phyloP scores from a whole-genome alignment of 805 yeast species.

The Hermanozyma aechmeae region DNA sequence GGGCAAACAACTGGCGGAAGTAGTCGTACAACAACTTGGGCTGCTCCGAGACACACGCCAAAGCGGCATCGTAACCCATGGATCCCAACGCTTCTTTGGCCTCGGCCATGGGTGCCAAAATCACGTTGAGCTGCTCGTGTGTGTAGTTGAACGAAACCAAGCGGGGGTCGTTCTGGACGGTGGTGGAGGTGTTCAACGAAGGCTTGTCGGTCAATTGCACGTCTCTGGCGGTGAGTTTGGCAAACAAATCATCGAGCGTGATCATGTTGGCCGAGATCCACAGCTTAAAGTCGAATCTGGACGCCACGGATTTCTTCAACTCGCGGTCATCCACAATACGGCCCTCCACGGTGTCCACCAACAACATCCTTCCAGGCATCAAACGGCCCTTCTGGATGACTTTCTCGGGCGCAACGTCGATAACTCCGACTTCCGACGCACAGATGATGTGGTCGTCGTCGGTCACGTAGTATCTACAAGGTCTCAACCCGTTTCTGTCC shows the following conservation, averaged over 20 bases:
- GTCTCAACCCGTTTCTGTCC: conserved; percentile 95
- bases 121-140: conserved; percentile 78
- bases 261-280: conserved; percentile 87
- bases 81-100: conserved; percentile 96
- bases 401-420: conserved; percentile 75
- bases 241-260: conserved; percentile 65
- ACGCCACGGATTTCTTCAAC: conserved; percentile 70
- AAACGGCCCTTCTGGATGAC: conserved; percentile 87
- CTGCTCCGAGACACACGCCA: conserved; percentile 90
- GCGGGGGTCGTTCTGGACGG: conserved; percentile 75
- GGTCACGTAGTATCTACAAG: conserved; percentile 94
- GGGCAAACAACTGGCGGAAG: conserved; percentile 94
- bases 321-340: conserved; percentile 89
- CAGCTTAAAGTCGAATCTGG: conserved; percentile 82
- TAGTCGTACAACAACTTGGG: conserved; percentile 88
- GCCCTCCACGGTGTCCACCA: conserved; percentile 91
- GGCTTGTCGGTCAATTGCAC: conserved; percentile 11
- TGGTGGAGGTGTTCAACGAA: conserved; percentile 20
- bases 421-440: conserved; percentile 97
- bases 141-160: conserved; percentile 86
- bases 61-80: conserved; percentile 96
- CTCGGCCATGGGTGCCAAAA: conserved; percentile 91
- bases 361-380: conserved; percentile 92
- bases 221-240: conserved; percentile 41
- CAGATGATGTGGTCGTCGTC: conserved; percentile 93